These are phyloP conservation scores for Tuber melanosporum DNA, from an alignment of 495 filamentous ascomycete species.

Conservation along the genomic window DNA sequence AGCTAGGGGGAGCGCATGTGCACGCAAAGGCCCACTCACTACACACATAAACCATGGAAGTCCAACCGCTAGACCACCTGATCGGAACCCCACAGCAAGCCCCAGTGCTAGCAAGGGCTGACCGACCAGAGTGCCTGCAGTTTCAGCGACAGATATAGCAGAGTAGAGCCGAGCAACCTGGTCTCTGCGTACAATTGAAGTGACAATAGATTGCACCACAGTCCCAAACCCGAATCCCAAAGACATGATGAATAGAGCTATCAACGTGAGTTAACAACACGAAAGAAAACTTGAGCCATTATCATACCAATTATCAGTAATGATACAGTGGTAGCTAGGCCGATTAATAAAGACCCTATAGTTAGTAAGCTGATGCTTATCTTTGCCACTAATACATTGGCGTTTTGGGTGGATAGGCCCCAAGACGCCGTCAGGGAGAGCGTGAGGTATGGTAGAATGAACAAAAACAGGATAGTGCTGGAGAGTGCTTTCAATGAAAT, in stretches of 20 bases:
- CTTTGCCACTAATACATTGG: slow-evolving; percentile 10
- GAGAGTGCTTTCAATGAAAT: slow-evolving; percentile 11
- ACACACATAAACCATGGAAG: slow-evolving; percentile 3
- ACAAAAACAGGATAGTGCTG: slow-evolving; percentile 3
- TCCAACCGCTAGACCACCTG: background rate
- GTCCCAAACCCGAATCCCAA: slow-evolving; percentile 4
- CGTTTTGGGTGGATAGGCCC: background rate
- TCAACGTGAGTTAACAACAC: slow-evolving; percentile 5
- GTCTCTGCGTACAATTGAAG: slow-evolving; percentile 7
- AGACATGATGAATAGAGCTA: slow-evolving; percentile 14
- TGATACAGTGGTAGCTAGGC: slow-evolving; percentile 14
- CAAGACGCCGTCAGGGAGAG: slow-evolving; percentile 2
- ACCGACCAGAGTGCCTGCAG: slow-evolving; percentile 5
- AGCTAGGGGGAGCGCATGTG: background rate
- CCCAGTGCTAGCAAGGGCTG: slow-evolving; percentile 3
- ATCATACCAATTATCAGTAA: slow-evolving; percentile 11
- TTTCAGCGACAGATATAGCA: slow-evolving; percentile 12
- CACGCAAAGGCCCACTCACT: slow-evolving; percentile 8
- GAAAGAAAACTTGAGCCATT: background rate
- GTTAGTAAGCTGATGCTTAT: background rate
- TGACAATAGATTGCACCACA: slow-evolving; percentile 12
- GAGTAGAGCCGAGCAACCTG: slow-evolving; percentile 2
- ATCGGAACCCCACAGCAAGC: slow-evolving; percentile 7
- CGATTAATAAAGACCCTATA: background rate
- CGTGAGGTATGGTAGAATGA: slow-evolving; percentile 9